Conservation (phyloP, 192 early-diverging fungal species). For the Neocallimastix lanati region DNA sequence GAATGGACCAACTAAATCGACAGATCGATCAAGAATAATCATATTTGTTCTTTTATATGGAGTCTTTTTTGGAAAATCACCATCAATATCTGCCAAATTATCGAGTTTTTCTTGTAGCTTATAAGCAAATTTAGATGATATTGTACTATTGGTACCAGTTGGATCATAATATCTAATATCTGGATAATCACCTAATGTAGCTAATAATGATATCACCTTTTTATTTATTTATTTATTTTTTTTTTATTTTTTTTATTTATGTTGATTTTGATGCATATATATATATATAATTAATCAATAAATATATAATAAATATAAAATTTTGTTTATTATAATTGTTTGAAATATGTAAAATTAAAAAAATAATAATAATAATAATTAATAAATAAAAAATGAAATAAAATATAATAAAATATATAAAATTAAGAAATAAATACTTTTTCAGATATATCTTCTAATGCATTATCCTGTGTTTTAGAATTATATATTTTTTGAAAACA, state of each 20-base stretch:
- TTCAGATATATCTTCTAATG: conserved; percentile 15
- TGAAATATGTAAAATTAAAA: too few relatives aligned
- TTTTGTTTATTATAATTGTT: too few relatives aligned
- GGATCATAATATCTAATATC: conserved; percentile 80
- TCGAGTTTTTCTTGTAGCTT: conserved; percentile 61
- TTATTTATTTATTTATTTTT: too few relatives aligned
- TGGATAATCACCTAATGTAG: conserved; percentile 76
- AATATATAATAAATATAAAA: too few relatives aligned
- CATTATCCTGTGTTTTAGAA: neutral
- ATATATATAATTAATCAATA: too few relatives aligned
- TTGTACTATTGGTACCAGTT: conserved; percentile 36
- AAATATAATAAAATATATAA: too few relatives aligned
- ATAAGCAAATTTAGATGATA: conserved; percentile 61
- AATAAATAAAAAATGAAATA: too few relatives aligned
- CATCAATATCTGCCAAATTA: conserved; percentile 42
- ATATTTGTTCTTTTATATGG: conserved; percentile 42
- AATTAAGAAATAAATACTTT: conserved; percentile 10
- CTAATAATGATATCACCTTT: conserved; percentile 70
- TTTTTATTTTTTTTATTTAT: too few relatives aligned
- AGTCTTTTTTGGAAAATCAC: conserved; percentile 23
- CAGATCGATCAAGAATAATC: conserved; percentile 75
- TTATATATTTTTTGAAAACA: neutral
- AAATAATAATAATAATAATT: too few relatives aligned
- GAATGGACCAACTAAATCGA: conserved; percentile 77
- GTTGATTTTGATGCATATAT: too few relatives aligned